Percentiles rank a stretch among this genome's conserved stretches.
phyloP scores from a whole-genome alignment of 2,329 filamentous ascomycete genomes.

The Ascochyta rabiei region DNA sequence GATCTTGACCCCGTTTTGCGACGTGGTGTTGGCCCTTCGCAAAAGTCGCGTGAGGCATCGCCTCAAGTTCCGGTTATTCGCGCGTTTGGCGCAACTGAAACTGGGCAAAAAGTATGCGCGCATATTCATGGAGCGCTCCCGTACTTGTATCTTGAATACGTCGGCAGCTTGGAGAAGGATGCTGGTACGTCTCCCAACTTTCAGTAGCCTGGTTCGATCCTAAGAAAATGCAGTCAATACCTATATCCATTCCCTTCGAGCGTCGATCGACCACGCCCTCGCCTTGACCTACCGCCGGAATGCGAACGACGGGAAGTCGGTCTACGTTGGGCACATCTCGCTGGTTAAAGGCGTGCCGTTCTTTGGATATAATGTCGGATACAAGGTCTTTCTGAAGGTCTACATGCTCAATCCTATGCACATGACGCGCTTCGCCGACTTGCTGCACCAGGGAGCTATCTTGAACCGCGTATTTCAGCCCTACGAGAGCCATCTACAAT shows the following conservation, averaged over 20 bases:
- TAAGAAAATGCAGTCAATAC: constrained; percentile 63
- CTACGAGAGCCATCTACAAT: constrained; percentile 92
- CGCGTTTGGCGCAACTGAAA: constrained; percentile 90
- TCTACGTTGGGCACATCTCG: constrained; percentile 87
- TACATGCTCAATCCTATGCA: constrained; percentile 88
- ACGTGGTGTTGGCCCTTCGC: constrained; percentile 62
- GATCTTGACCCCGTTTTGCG: constrained; percentile 80
- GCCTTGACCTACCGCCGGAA: constrained; percentile 84
- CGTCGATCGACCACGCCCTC: constrained; percentile 89
- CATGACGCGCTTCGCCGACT: constrained; percentile 85
- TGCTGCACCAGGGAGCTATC: constrained; percentile 86
- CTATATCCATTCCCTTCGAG: constrained; percentile 78
- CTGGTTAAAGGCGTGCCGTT: constrained; percentile 93
- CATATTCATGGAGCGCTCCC: constrained; percentile 96
- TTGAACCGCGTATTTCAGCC: constrained; percentile 86
- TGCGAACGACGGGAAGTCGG: constrained; percentile 68
- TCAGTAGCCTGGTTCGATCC: background rate
- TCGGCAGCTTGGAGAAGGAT: constrained; percentile 68
- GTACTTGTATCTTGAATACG: constrained; percentile 91
- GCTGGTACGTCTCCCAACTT: constrained; percentile 61
- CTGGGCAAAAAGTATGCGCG: constrained; percentile 92
- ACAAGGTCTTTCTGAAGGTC: constrained; percentile 89
- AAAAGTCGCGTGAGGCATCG: constrained; percentile 60
- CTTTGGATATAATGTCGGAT: constrained; percentile 94
- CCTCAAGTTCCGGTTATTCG: constrained; percentile 85